Evolutionary conservation across 2,329 filamentous ascomycete species (phyloP), one percentile per base, ranked within the genome.

Genomic region (Trichoderma koningiopsis): DNA sequence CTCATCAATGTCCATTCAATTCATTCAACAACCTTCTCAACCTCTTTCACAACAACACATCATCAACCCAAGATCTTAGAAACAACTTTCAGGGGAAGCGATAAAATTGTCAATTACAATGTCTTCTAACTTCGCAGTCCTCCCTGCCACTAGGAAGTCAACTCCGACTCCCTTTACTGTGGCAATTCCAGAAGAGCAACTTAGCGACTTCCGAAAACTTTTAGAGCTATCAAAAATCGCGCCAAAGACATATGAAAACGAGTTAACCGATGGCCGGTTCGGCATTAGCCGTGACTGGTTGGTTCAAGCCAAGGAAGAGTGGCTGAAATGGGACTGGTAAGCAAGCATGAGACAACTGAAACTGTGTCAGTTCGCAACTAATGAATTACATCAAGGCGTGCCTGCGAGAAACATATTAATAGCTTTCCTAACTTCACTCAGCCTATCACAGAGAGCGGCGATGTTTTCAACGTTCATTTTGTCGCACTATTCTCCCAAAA

Each of bases 401-500:
- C 75, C 49, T 74, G 74, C 16, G 72, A 77, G 40, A 63, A 68
- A 4, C 59, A 59, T 4, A 82, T 87, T 75, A 87, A 87, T 75
- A 79, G 77, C 4, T 81, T 84, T 62, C 83, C 83, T 0, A 83
- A 86, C 74, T 87, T 82, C 78, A 58, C 24, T 35, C 33, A 40
- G 8, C 55, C 64, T 3, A 55, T 68, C 33, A 61, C 83, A 77
- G 22, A 74, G 78, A 0, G 70, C 74, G 0, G 77, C 84, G 55
- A 79, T 2, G 80, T 83, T 43, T 59, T 64, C 1, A 74, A 79
- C 3, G 78, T 88, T 53, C 86, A 88, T 72, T 88, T 89, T 72
- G 74, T 81, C 1, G 86, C 82, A 0, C 77, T 89, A 0, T 88
- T 88, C 76, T 88, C 86, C 0, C 72, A 80, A 56, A 83, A 82